Percentiles rank a stretch among this genome's conserved stretches.
phyloP scores from a whole-genome alignment of 2,329 filamentous ascomycete genomes.

The Diaporthe citrichinensis region DNA sequence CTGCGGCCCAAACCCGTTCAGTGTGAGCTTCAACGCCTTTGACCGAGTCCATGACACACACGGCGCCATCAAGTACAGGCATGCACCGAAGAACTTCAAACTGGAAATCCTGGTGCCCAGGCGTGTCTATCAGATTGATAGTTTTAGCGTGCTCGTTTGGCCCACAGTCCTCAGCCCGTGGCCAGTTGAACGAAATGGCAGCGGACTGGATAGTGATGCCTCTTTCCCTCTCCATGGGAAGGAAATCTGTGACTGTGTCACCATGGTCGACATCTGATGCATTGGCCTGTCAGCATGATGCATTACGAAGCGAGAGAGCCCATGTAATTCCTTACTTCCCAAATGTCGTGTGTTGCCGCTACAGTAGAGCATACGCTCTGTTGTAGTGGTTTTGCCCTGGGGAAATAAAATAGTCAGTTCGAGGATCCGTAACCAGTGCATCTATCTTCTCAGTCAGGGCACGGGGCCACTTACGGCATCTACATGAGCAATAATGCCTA shows the following conservation, averaged over 20 bases:
- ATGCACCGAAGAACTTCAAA: slow-evolving; percentile 96
- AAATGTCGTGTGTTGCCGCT: slow-evolving; percentile 90
- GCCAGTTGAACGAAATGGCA: slow-evolving; percentile 96
- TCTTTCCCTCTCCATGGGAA: slow-evolving; percentile 90
- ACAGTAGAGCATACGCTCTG: slow-evolving; percentile 98
- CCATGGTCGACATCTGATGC: slow-evolving; percentile 88
- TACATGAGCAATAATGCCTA: slow-evolving; percentile 98
- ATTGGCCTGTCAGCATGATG: slow-evolving; percentile 18
- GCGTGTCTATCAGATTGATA: slow-evolving; percentile 95
- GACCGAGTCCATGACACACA: slow-evolving; percentile 55
- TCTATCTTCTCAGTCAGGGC: slow-evolving; percentile 87
- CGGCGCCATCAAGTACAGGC: slow-evolving; percentile 52
- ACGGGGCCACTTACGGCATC: slow-evolving; percentile 75
- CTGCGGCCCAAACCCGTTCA: slow-evolving; percentile 95
- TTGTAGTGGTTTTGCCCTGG: slow-evolving; percentile 95
- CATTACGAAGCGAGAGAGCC: no score
- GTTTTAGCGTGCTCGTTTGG: slow-evolving; percentile 68
- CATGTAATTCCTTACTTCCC: slow-evolving; percentile 68
- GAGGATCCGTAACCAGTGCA: slow-evolving; percentile 83
- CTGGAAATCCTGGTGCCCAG: slow-evolving; percentile 96
- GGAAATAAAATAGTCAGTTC: not conserved
- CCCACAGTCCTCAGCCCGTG: slow-evolving; percentile 61
- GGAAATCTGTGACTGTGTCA: slow-evolving; percentile 96
- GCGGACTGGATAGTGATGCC: slow-evolving; percentile 99
- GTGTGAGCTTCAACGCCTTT: slow-evolving; percentile 90